Evolutionary conservation across 805 yeast species (phyloP).

Genomic region (Clavispora fructus): DNA sequence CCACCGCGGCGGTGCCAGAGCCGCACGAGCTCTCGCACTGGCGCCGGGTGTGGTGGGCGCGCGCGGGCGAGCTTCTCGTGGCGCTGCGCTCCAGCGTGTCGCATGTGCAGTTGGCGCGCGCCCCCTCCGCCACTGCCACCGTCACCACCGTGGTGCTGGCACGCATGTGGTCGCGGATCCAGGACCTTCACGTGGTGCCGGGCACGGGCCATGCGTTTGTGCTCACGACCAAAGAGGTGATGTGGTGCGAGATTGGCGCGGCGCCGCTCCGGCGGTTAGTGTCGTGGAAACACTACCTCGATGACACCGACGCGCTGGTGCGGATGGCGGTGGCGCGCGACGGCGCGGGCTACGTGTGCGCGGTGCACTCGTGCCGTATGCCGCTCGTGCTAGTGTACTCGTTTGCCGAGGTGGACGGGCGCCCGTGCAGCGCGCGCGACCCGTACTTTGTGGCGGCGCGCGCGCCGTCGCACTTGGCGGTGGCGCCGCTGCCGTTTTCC

Average conservation of each 20-base stretch:
- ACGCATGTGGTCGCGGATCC: conserved; percentile 12
- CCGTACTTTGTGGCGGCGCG: conserved; percentile 19
- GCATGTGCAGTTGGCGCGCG: neutral
- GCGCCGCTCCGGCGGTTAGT: conserved; percentile 41
- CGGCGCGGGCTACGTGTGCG: conserved; percentile 7
- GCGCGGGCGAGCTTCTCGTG: conserved; percentile 11
- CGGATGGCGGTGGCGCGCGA: conserved; percentile 24
- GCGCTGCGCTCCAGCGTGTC: neutral
- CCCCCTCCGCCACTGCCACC: neutral
- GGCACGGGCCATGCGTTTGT: conserved; percentile 38
- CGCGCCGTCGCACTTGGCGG: neutral
- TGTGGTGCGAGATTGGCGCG: conserved; percentile 38
- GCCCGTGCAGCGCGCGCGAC: conserved; percentile 36
- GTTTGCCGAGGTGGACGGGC: conserved; percentile 26
- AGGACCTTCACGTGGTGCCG: conserved; percentile 6
- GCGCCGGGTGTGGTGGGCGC: conserved; percentile 1
- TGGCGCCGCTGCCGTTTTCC: neutral
- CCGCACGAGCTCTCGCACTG: conserved; percentile 1
- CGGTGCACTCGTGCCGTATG: conserved; percentile 25
- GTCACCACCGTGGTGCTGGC: conserved; percentile 5
- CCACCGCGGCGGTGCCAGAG: neutral
- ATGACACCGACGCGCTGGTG: conserved; percentile 50
- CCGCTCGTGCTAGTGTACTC: conserved; percentile 30
- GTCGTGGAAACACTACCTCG: conserved; percentile 70
- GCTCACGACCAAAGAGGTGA: conserved; percentile 63